Percentiles rank a stretch among this genome's conserved stretches.
Conservation (phyloP, 2,329 filamentous ascomycete genomes). For the Coleophoma cylindrospora region DNA sequence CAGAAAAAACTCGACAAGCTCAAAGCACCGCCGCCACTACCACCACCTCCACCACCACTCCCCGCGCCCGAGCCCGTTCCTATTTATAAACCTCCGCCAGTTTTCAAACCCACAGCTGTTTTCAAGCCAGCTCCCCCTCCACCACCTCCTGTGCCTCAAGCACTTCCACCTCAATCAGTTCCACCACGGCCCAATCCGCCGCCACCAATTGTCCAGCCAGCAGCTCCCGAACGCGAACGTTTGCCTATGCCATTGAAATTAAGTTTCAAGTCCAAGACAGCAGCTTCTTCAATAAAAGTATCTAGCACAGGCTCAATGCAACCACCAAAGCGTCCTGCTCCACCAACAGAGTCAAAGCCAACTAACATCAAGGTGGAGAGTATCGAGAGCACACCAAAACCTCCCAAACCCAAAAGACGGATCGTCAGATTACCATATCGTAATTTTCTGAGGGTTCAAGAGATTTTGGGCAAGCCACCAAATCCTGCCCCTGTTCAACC, state of each 20-base stretch:
- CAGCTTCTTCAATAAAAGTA: background rate
- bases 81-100: slow-evolving; percentile 1
- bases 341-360: slow-evolving; percentile 3
- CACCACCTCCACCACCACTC: background rate
- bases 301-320: slow-evolving; percentile 7
- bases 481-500: slow-evolving; percentile 10
- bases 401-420: slow-evolving; percentile 4
- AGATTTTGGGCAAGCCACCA: slow-evolving; percentile 14
- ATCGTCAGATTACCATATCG: slow-evolving; percentile 12
- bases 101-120: slow-evolving; percentile 1
- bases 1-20: slow-evolving; percentile 1
- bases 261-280: background rate
- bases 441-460: slow-evolving; percentile 6
- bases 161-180: background rate
- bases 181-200: background rate
- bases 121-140: background rate
- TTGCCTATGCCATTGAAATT: background rate
- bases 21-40: slow-evolving; percentile 1
- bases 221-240: slow-evolving; percentile 1
- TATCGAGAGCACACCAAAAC: slow-evolving; percentile 4
- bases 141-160: background rate
- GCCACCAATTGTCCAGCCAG: background rate
- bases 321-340: slow-evolving; percentile 17
- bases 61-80: background rate
- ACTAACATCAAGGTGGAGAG: slow-evolving; percentile 1